Evolutionary conservation across 306 rosid genomes (phyloP).

Genomic region (Astragalus membranaceus): DNA sequence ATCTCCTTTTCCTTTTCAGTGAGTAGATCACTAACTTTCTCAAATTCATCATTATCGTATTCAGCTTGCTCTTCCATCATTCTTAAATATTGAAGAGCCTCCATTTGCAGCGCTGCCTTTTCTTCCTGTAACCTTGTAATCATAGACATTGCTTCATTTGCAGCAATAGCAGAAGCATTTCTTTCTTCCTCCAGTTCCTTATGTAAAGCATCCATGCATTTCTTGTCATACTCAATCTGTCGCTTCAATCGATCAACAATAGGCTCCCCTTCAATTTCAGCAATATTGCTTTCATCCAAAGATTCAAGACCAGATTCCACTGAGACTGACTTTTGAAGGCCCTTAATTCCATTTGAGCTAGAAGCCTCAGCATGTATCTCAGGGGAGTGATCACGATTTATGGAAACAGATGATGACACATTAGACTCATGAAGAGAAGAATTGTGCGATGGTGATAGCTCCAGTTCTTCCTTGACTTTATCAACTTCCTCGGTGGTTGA

Average conservation of each 20-base stretch:
- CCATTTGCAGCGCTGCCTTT: constrained; percentile 85
- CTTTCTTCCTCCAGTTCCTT: constrained; percentile 86
- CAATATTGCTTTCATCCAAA: constrained; percentile 40
- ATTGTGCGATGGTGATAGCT: no score
- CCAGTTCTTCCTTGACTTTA: constrained; percentile 9
- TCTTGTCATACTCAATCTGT: constrained; percentile 50
- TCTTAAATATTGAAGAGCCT: constrained; percentile 79
- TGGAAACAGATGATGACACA: not conserved
- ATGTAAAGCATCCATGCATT: constrained; percentile 44
- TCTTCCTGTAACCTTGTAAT: constrained; percentile 92
- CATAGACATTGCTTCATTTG: constrained; percentile 92
- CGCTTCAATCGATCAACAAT: constrained; percentile 40
- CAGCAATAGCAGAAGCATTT: constrained; percentile 71
- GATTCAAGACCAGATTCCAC: constrained; percentile 53
- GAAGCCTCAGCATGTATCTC: constrained; percentile 30
- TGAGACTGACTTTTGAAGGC: constrained; percentile 35
- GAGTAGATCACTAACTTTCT: constrained; percentile 67
- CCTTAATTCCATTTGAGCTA: constrained; percentile 21
- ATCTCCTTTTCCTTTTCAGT: constrained; percentile 72
- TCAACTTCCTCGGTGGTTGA: constrained; percentile 24
- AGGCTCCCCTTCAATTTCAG: constrained; percentile 70
- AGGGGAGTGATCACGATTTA: constrained; percentile 9
- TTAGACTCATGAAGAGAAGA: no score
- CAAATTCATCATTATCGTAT: constrained; percentile 73
- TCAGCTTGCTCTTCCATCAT: constrained; percentile 99